A percentile compares a stretch with the other conserved stretches of the same genome.
Evolutionary conservation across 2,329 filamentous ascomycete species (phyloP).

Genomic region (Cladobotryum protrusum): DNA sequence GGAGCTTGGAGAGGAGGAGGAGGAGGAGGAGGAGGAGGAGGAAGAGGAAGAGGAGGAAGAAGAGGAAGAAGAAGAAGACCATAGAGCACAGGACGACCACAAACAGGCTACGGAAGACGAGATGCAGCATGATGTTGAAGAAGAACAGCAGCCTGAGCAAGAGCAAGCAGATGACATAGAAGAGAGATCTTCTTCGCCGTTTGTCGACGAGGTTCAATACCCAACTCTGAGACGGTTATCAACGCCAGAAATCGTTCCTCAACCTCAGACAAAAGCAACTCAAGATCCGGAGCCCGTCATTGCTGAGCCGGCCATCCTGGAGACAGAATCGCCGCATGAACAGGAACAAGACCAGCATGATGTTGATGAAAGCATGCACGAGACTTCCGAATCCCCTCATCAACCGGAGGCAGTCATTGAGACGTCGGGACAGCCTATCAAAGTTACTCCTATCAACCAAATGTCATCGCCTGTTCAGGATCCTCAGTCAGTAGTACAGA

Average conservation of each 20-base stretch:
- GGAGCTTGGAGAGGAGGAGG: background rate
- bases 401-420: background rate
- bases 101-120: background rate
- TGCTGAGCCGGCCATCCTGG: background rate
- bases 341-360: conserved; percentile 1
- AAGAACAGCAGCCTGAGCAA: background rate
- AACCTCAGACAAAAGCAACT: background rate
- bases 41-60: background rate
- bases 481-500: conserved; percentile 25
- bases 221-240: conserved; percentile 16
- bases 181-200: background rate
- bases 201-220: background rate
- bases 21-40: background rate
- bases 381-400: conserved; percentile 10
- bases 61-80: background rate
- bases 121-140: background rate
- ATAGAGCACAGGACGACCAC: background rate
- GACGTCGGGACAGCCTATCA: conserved; percentile 13
- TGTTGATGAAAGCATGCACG: conserved; percentile 12
- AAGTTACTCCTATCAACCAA: conserved; percentile 32
- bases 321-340: conserved; percentile 5
- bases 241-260: conserved; percentile 19
- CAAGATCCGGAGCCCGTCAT: background rate
- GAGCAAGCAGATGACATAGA: background rate
- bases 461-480: conserved; percentile 33